phyloP scores from a whole-genome alignment of 2,329 filamentous ascomycete genomes.

The Dothidotthia symphoricarpi region DNA sequence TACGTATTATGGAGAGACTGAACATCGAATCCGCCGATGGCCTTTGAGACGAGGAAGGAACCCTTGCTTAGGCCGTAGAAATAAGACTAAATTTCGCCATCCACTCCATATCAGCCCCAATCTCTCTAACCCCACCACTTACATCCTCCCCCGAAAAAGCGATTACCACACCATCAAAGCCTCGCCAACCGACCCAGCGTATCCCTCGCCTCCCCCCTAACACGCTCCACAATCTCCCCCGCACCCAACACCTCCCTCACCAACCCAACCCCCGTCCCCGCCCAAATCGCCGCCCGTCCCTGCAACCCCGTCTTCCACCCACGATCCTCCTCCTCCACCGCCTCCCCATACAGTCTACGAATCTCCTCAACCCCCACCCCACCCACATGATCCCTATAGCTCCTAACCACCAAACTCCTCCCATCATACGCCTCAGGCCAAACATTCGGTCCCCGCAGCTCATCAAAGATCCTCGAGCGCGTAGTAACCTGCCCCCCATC shows the following conservation, averaged over 20 bases:
- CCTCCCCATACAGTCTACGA: slow-evolving; percentile 46
- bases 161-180: slow-evolving; percentile 1
- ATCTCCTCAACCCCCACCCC: slow-evolving; percentile 47
- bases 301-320: slow-evolving; percentile 52
- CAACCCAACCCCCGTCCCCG: slow-evolving; percentile 61
- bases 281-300: slow-evolving; percentile 57
- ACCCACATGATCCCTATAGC: slow-evolving; percentile 42
- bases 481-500: slow-evolving; percentile 54
- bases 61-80: too few species aligned
- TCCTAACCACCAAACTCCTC: slow-evolving; percentile 56
- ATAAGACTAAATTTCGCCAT: too few species aligned
- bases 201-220: slow-evolving; percentile 41
- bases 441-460: slow-evolving; percentile 54
- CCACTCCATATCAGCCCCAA: too few species aligned
- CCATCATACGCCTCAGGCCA: slow-evolving; percentile 62
- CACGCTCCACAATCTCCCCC: slow-evolving; percentile 49
- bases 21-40: too few species aligned
- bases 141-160: too few species aligned
- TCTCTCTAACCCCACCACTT: too few species aligned
- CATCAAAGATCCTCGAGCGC: slow-evolving; percentile 53
- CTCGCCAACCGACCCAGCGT: slow-evolving; percentile 27
- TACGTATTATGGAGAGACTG: too few species aligned
- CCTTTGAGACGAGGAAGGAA: too few species aligned
- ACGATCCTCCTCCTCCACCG: slow-evolving; percentile 48
- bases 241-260: slow-evolving; percentile 53